These are phyloP conservation scores for Fennellomyces sp. DNA, from an alignment of 371 early-diverging fungal species.

Conservation along the genomic window DNA sequence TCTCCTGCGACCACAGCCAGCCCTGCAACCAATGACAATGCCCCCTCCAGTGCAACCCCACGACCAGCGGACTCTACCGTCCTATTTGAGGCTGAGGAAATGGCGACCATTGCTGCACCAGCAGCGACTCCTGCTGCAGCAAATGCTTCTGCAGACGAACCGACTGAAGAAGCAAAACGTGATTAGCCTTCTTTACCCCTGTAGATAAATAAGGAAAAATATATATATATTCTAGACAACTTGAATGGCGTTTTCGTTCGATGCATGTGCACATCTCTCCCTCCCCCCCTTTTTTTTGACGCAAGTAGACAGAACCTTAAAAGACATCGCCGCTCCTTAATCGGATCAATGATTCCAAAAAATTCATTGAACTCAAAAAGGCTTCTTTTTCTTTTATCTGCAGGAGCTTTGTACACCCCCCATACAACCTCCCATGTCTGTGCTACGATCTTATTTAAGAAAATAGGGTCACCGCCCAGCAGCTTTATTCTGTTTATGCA, in stretches of 20 bases:
- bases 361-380: background rate
- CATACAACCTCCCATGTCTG: too few relatives aligned
- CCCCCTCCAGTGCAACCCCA: background rate
- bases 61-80: background rate
- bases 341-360: too few relatives aligned
- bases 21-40: background rate
- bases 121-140: background rate
- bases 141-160: background rate
- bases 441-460: too few relatives aligned
- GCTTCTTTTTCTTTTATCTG: background rate
- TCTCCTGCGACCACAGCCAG: background rate
- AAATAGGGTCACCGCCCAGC: background rate
- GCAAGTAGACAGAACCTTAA: too few relatives aligned
- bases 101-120: constrained; percentile 6
- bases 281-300: background rate
- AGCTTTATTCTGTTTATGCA: background rate
- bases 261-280: background rate
- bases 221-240: too few relatives aligned
- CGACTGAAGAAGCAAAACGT: constrained; percentile 7
- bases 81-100: constrained; percentile 21
- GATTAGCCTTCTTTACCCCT: background rate
- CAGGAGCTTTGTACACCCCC: too few relatives aligned
- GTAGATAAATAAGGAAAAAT: background rate
- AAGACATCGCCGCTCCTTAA: too few relatives aligned
- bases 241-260: background rate